Evolutionary conservation across 768 basidiomycete genomes (phyloP), one percentile per base, ranked within the genome.

Genomic region (Multifurca ochricompacta): DNA sequence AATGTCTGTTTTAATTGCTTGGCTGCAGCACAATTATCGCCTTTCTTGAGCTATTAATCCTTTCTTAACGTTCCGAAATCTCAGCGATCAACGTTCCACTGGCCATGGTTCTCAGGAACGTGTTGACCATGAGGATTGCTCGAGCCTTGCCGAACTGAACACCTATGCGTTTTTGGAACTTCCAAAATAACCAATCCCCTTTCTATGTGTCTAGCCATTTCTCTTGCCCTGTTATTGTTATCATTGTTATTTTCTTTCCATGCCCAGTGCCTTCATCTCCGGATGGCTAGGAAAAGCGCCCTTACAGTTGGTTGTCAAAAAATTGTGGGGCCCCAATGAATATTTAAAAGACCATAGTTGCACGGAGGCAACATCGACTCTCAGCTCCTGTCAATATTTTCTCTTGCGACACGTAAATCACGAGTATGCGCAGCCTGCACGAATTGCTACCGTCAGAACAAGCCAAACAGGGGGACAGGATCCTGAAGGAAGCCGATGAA

Each of bases 271-370:
- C 27, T 16, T 42, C 40, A 48, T 41, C 8, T 27, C 34, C 18
- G 32, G 10, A 28, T 34, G 7, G 11, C 11, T n/a, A 1, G 23
- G 23, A 14, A 27, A 37, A 31, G 30, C 21, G 21, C 21, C 16
- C 21, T 2, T 14, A 39, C 6, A 27, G 23, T n/a, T 32, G 1
- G 21, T 19, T 40, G 16, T 44, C 18, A 32, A n/a, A n/a, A 10
- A 25, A 2, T 2, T 14, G 8, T 18, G 7, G 14, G 16, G 2
- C 23, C 13, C 28, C 14, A 25, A 25, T 40, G n/a, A n/a, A 31
- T 44, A 21, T 41, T n/a, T n/a, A n/a, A n/a, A 54, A 54, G 39
- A 10, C 53, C 16, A 39, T n/a, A n/a, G n/a, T n/a, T n/a, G n/a
- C n/a, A 10, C 34, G 3, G 23, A 16, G 16, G 28, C 11, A 10